phyloP scores from a whole-genome alignment of 805 yeast genomes.

The Teunomyces pallodes region DNA sequence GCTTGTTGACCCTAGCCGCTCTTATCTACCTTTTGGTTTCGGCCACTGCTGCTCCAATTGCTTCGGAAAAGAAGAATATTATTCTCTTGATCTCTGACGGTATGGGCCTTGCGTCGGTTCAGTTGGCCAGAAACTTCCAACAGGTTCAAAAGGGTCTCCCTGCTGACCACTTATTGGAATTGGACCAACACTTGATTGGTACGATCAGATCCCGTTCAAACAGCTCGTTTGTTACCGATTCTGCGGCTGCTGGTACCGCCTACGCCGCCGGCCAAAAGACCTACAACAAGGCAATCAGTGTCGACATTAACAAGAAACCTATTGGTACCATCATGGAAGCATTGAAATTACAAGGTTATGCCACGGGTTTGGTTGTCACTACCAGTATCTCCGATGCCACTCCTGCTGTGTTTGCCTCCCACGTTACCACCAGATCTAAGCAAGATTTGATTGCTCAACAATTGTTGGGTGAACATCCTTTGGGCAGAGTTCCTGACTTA shows the following conservation, averaged over 20 bases:
- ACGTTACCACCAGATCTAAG: slow-evolving; percentile 69
- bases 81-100: slow-evolving; percentile 92
- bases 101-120: slow-evolving; percentile 89
- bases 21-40: slow-evolving; percentile 1
- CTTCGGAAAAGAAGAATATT: slow-evolving; percentile 57
- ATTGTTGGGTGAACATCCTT: slow-evolving; percentile 75
- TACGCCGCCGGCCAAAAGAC: slow-evolving; percentile 81
- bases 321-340: slow-evolving; percentile 90
- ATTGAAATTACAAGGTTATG: slow-evolving; percentile 73
- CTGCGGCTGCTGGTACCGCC: slow-evolving; percentile 98
- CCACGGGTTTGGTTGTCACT: slow-evolving; percentile 89
- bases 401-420: slow-evolving; percentile 86
- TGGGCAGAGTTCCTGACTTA: slow-evolving; percentile 78
- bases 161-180: slow-evolving; percentile 51
- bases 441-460: slow-evolving; percentile 87
- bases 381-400: slow-evolving; percentile 94
- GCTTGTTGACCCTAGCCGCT: neutral
- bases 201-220: slow-evolving; percentile 81
- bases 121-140: slow-evolving; percentile 72
- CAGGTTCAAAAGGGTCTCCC: slow-evolving; percentile 58
- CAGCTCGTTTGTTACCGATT: slow-evolving; percentile 78
- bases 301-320: slow-evolving; percentile 62
- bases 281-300: slow-evolving; percentile 92
- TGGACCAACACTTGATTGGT: slow-evolving; percentile 77
- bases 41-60: neutral